Conservation (phyloP, 2,329 filamentous ascomycete species). For the Aspergillus sp. region DNA sequence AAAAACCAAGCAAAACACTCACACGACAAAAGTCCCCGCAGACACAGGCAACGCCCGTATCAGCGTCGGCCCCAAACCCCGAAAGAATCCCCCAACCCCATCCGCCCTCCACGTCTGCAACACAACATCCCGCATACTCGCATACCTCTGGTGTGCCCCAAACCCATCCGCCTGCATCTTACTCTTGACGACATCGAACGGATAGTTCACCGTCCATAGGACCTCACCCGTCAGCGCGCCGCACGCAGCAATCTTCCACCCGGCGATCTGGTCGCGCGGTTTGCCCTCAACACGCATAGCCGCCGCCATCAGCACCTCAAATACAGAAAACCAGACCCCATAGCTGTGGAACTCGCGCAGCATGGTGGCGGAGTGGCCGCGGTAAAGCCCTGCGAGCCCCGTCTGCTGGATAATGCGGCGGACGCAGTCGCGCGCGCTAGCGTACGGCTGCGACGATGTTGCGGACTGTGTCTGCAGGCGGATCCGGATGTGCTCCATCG, state of each 20-base stretch:
- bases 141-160: conserved; percentile 64
- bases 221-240: conserved; percentile 90
- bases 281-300: conserved; percentile 81
- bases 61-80: conserved; percentile 84
- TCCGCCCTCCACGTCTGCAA: conserved; percentile 70
- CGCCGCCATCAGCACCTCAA: conserved; percentile 62
- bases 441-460: conserved; percentile 78
- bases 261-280: conserved; percentile 69
- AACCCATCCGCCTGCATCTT: conserved; percentile 98
- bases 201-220: conserved; percentile 86
- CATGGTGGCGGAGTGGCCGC: conserved; percentile 80
- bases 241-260: conserved; percentile 80
- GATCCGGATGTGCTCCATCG: conserved; percentile 94
- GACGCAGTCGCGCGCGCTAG: conserved; percentile 80
- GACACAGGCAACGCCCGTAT: conserved; percentile 91
- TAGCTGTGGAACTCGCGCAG: conserved; percentile 87
- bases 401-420: conserved; percentile 67
- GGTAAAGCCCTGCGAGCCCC: conserved; percentile 73
- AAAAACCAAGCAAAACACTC: background rate
- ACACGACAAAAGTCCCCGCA: conserved; percentile 85
- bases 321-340: conserved; percentile 86
- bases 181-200: conserved; percentile 93
- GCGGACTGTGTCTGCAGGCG: conserved; percentile 66
- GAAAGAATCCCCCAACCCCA: conserved; percentile 82
- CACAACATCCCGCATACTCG: conserved; percentile 80